Evolutionary conservation across 208 protist species (phyloP), one percentile per base, ranked within the genome.

Genomic region (Trypanosoma cruzi): DNA sequence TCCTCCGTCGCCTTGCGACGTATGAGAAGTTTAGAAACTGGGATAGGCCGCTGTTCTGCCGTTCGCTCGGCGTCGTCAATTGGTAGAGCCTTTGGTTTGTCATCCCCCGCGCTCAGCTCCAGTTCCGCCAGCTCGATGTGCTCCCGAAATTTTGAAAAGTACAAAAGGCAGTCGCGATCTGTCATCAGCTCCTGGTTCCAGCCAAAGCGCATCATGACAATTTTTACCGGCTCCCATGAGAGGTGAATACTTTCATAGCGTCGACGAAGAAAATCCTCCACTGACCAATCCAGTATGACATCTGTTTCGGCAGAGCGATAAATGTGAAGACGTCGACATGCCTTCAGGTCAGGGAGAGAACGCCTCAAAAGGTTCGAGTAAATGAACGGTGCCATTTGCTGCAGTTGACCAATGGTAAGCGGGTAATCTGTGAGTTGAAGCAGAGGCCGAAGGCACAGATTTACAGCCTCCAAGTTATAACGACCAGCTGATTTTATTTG

Each of bases 211-310:
- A 80, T 81, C 61, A 77, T 85, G 26, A 96, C 84, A 26, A 93
- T 81, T 56, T 92, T 81, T 75, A 94, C 78, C 20, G 86, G 89
- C 77, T 96, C 88, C 91, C 91, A 96, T 64, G 91, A 96, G 42
- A 94, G 36, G 61, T 96, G 91, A 70, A 96, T 88, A 59, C 91
- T 92, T 74, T 96, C 91, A 75, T 96, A 96, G 62, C 91, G 91
- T 56, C 88, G 86, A 18, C 91, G 91, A 16, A 96, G 80, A 68
- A 96, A 96, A 65, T 94, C 88, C 72, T 96, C 88, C 31, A 81
- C 77, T 7, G 86, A 92, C 89, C 91, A 96, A 80, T 96, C 91
- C 13, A 96, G 73, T 37, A 96, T 54, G 44, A 92, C 71, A 55
- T 92, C 83, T 14, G 85, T 94, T 73, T 92, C 85, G 16, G 71